phyloP scores from a whole-genome alignment of 2,329 filamentous ascomycete species.

The Verticillium longisporum region DNA sequence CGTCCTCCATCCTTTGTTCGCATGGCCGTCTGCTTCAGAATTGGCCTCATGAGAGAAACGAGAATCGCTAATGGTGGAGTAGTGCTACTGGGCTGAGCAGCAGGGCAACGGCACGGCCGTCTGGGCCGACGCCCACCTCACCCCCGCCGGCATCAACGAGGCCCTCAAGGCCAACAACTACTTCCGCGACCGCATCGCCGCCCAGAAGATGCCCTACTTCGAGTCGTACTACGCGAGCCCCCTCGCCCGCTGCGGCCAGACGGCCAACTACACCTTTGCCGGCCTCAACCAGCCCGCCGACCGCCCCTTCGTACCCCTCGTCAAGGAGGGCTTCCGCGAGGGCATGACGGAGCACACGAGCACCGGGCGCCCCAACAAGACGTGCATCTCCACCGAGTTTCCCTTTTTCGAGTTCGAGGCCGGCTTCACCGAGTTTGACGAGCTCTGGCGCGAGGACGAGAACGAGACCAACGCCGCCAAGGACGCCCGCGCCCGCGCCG shows the following conservation, averaged over 20 bases:
- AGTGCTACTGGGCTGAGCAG: constrained; percentile 59
- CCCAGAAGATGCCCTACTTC: constrained; percentile 51
- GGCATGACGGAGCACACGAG: constrained; percentile 63
- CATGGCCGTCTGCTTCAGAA: too few species aligned
- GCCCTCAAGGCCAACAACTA: constrained; percentile 52
- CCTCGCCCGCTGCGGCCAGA: constrained; percentile 54
- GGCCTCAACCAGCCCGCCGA: constrained; percentile 42
- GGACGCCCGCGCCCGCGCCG: constrained; percentile 37
- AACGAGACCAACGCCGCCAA: constrained; percentile 40
- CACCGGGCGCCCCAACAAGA: constrained; percentile 51
- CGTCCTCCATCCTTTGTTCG: neutral
- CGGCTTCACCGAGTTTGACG: constrained; percentile 51
- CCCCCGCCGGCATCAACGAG: constrained; percentile 47
- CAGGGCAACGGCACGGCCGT: constrained; percentile 56
- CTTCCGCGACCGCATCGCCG: constrained; percentile 46
- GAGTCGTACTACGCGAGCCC: constrained; percentile 61
- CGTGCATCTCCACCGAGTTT: constrained; percentile 44
- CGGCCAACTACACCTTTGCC: constrained; percentile 54
- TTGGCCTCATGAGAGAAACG: too few species aligned
- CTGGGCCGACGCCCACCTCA: constrained; percentile 61
- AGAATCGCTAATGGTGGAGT: constrained; percentile 7
- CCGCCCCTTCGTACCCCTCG: constrained; percentile 45
- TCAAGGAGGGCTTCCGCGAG: constrained; percentile 62
- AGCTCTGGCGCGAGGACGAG: constrained; percentile 34
- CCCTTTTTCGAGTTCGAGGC: constrained; percentile 50